A percentile compares a stretch with the other conserved stretches of the same genome.
Evolutionary conservation across 1,139 yeast species (phyloP).

Genomic region (Magnusiomyces fungicola): DNA sequence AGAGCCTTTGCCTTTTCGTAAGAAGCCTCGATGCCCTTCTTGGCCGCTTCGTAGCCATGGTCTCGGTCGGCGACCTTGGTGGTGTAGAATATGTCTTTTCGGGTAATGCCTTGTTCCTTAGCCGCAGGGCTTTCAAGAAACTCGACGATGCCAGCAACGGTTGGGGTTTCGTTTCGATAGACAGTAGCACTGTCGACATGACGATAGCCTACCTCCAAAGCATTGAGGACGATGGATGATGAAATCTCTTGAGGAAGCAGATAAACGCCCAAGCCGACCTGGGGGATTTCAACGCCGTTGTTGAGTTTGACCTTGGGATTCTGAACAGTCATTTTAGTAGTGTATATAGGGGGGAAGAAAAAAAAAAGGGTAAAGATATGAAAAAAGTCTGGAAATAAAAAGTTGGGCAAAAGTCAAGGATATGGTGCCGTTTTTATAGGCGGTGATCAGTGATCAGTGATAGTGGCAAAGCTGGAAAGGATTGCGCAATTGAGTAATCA

Average conservation of each 20-base stretch:
- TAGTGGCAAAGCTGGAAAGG: no score
- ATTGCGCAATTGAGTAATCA: no score
- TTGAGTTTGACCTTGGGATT: no score
- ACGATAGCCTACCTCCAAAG: slow-evolving; percentile 59
- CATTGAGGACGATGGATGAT: slow-evolving; percentile 40
- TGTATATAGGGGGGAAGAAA: no score
- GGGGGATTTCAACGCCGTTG: slow-evolving; percentile 43
- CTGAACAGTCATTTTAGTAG: no score
- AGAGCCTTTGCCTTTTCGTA: slow-evolving; percentile 42
- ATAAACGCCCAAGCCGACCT: slow-evolving; percentile 54
- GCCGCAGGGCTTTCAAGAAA: slow-evolving; percentile 36
- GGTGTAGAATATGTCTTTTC: slow-evolving; percentile 57
- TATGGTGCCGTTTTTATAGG: no score
- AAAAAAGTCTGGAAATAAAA: no score
- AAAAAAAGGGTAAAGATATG: no score
- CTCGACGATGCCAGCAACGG: slow-evolving; percentile 42
- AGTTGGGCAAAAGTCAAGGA: no score
- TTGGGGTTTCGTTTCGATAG: slow-evolving; percentile 52
- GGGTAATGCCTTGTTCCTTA: slow-evolving; percentile 8
- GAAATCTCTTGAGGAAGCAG: slow-evolving; percentile 39
- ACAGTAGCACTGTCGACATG: slow-evolving; percentile 57
- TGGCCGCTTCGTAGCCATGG: slow-evolving; percentile 52
- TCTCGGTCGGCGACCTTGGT: slow-evolving; percentile 58
- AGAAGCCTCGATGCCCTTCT: slow-evolving; percentile 44
- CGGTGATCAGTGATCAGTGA: no score